phyloP scores from a whole-genome alignment of 2,329 filamentous ascomycete species.

The Monilinia vaccinii-corymbosi region DNA sequence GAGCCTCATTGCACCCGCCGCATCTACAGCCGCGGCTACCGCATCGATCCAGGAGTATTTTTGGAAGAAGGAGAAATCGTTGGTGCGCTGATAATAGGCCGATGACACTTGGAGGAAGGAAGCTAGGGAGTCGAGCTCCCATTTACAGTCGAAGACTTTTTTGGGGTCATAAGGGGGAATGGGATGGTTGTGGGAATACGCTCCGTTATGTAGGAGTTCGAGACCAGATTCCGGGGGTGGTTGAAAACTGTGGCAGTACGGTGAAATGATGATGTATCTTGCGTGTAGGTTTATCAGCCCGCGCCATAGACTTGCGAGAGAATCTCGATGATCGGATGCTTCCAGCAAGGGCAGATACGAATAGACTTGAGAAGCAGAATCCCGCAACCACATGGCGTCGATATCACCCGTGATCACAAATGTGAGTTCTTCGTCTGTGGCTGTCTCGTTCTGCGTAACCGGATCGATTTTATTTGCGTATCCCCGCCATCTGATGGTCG shows the following conservation, averaged over 20 bases:
- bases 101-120: constrained; percentile 74
- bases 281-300: constrained; percentile 64
- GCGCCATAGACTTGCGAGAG: constrained; percentile 57
- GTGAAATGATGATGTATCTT: constrained; percentile 57
- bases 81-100: constrained; percentile 67
- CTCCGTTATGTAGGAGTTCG: constrained; percentile 45
- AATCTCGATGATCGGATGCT: constrained; percentile 43
- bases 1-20: constrained; percentile 60
- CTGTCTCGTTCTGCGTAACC: constrained; percentile 13
- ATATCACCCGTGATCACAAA: constrained; percentile 51
- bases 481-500: constrained; percentile 60
- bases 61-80: constrained; percentile 64
- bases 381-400: constrained; percentile 83
- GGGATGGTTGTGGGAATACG: constrained; percentile 51
- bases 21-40: constrained; percentile 57
- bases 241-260: constrained; percentile 88
- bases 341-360: constrained; percentile 57
- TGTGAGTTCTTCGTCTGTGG: constrained; percentile 51
- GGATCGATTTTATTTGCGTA: constrained; percentile 39
- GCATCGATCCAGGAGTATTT: constrained; percentile 64
- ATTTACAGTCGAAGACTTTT: constrained; percentile 90
- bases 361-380: constrained; percentile 70
- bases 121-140: constrained; percentile 84
- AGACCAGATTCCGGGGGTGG: constrained; percentile 69
- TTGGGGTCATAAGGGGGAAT: constrained; percentile 60